Percentiles rank a stretch among this genome's conserved stretches.
Evolutionary conservation across 2,329 filamentous ascomycete genomes (phyloP).

Genomic region (Orbilia ellipsospora): DNA sequence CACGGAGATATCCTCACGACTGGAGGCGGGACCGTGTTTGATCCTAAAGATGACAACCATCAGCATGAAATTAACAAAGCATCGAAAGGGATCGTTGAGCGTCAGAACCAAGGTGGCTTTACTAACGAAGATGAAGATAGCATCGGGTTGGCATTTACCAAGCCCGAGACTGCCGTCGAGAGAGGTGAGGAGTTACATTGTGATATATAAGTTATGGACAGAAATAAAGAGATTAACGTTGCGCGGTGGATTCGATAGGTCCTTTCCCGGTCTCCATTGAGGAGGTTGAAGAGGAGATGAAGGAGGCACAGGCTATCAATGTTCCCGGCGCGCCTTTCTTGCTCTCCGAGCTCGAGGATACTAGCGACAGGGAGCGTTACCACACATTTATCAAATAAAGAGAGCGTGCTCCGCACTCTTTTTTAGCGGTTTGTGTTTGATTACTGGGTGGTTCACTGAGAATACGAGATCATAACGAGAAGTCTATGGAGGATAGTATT

Average conservation of each 20-base stretch:
- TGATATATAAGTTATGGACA: neutral
- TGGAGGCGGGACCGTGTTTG: neutral
- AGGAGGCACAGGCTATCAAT: neutral
- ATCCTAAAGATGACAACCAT: too few relatives aligned
- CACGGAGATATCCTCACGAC: conserved; percentile 27
- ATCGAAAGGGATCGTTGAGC: too few relatives aligned
- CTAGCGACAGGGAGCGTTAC: conserved; percentile 10
- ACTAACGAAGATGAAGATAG: too few relatives aligned
- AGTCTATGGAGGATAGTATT: too few relatives aligned
- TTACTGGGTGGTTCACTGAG: neutral
- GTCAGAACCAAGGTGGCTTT: too few relatives aligned
- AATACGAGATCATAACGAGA: neutral
- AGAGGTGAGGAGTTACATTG: neutral
- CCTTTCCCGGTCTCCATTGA: neutral
- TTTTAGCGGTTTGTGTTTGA: neutral
- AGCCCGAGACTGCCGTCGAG: neutral
- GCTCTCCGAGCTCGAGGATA: conserved; percentile 24
- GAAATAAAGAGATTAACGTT: too few relatives aligned
- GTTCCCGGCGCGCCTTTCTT: neutral
- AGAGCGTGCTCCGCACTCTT: neutral
- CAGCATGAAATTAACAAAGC: too few relatives aligned
- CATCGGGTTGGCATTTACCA: too few relatives aligned
- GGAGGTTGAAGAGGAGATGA: neutral
- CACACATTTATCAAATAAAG: conserved; percentile 18
- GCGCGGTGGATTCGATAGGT: neutral